These are phyloP conservation scores for Trichocladium uniseriatum DNA, from an alignment of 495 filamentous ascomycete genomes.

Conservation along the genomic window DNA sequence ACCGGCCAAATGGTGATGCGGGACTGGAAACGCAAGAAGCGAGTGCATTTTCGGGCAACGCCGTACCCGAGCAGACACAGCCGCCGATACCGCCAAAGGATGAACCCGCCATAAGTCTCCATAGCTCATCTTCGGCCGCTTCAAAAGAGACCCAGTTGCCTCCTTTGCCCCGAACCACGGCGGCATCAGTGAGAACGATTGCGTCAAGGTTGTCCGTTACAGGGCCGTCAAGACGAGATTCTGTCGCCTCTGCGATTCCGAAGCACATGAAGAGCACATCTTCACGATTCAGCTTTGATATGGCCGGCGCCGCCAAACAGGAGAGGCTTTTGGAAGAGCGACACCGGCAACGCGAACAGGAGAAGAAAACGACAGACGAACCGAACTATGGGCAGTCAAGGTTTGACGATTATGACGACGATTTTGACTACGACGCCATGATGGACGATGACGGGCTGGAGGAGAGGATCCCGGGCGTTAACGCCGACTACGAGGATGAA, in stretches of 20 bases:
- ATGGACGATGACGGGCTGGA: slow-evolving; percentile 66
- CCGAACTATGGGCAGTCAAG: slow-evolving; percentile 30
- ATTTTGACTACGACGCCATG: slow-evolving; percentile 60
- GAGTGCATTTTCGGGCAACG: neutral
- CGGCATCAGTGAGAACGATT: slow-evolving; percentile 22
- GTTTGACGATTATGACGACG: slow-evolving; percentile 57
- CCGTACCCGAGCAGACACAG: slow-evolving; percentile 9
- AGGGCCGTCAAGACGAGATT: slow-evolving; percentile 31
- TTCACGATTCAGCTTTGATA: slow-evolving; percentile 87
- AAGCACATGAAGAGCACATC: slow-evolving; percentile 79
- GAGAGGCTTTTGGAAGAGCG: slow-evolving; percentile 81
- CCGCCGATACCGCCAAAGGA: slow-evolving; percentile 35
- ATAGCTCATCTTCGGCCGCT: slow-evolving; percentile 23
- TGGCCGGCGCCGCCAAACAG: slow-evolving; percentile 71
- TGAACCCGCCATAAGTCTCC: slow-evolving; percentile 14
- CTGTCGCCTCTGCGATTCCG: slow-evolving; percentile 46
- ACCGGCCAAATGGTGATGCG: neutral
- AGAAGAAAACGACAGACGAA: slow-evolving; percentile 35
- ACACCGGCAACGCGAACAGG: slow-evolving; percentile 61
- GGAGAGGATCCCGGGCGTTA: slow-evolving; percentile 67
- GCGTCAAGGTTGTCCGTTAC: slow-evolving; percentile 31
- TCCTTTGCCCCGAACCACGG: slow-evolving; percentile 2
- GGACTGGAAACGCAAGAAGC: neutral
- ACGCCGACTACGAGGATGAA: slow-evolving; percentile 44
- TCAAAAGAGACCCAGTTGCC: slow-evolving; percentile 25